These are phyloP conservation scores for Manihot esculenta DNA, from an alignment of 441 rosid species.

Conservation along the genomic window DNA sequence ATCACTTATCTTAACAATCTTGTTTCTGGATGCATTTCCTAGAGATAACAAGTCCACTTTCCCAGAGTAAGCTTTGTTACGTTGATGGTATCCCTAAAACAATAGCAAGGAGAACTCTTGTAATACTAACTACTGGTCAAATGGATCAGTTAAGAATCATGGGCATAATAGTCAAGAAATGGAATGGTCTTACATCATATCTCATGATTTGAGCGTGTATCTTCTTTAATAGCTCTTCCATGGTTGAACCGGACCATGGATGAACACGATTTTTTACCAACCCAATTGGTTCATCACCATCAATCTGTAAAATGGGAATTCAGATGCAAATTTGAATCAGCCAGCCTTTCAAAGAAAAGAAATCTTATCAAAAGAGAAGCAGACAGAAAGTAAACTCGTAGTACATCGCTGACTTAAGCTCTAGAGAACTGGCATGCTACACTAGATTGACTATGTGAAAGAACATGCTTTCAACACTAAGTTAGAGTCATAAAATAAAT, in stretches of 20 bases:
- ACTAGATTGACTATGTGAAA: too few species aligned
- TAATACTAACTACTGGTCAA: slow-evolving; percentile 16
- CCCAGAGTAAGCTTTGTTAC: slow-evolving; percentile 65
- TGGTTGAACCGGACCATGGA: slow-evolving; percentile 76
- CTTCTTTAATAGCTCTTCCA: slow-evolving; percentile 47
- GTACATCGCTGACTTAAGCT: neutral
- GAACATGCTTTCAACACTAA: neutral
- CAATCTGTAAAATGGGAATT: slow-evolving; percentile 39
- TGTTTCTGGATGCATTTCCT: slow-evolving; percentile 67
- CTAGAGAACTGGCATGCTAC: neutral
- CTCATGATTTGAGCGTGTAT: slow-evolving; percentile 47
- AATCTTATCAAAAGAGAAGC: neutral
- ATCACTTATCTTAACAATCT: slow-evolving; percentile 72
- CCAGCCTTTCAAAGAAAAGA: neutral
- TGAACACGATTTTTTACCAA: slow-evolving; percentile 34
- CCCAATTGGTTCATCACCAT: slow-evolving; percentile 24
- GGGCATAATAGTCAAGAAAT: neutral
- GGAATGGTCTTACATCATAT: slow-evolving; percentile 51
- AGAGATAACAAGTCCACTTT: slow-evolving; percentile 59
- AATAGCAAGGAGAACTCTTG: slow-evolving; percentile 18
- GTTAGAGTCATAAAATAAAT: neutral
- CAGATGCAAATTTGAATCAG: slow-evolving; percentile 1
- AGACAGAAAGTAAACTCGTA: neutral
- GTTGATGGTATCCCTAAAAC: slow-evolving; percentile 69
- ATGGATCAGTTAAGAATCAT: slow-evolving; percentile 16